Evolutionary conservation across 2,329 filamentous ascomycete genomes (phyloP), one percentile per base, ranked within the genome.

Genomic region (Esteya vermicola): DNA sequence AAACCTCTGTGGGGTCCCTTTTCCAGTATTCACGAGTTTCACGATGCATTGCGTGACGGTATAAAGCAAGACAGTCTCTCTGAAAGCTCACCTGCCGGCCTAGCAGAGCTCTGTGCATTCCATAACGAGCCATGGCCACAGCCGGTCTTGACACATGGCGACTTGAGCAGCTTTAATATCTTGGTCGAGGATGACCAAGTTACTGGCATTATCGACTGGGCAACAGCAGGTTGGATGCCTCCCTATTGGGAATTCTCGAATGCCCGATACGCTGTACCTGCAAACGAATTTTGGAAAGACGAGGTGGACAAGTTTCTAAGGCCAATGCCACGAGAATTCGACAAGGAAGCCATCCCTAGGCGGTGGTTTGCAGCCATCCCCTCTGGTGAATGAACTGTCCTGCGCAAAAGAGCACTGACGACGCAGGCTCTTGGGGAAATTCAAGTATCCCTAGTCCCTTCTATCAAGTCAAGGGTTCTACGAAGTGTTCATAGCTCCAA

Each of bases 121-220:
- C 33, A 43, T 20, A 21, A 43, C 13, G 18, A 22, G 1, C 41
- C 34, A 9, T 43, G 25, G 12, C 28, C 22, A 3, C 4, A 28
- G 3, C 23, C 33, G 3, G 48, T 75, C 69, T 18, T 64, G 67
- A 46, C 72, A 57, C 56, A 75, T 61, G 10, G 68, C 71, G 48
- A 71, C 75, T 58, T 78, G 75, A 6, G 68, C n/a, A 56, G 55
- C 5, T 47, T 59, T 4, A 70, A 70, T 39, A 64, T 70, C 21
- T 41, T 69, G 6, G 52, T 58, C 3, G 45, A 51, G 3, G 58
- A 54, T 2, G 58, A 60, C 19, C 51, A 57, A 13, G 52, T 67
- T n/a, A 53, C 52, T 32, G 64, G 57, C 3, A 57, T 69, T 19
- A 42, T 69, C 20, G 66, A 68, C 45, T 69, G 64, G 64, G 65